These are phyloP conservation scores for Mycosphaerella arachidis DNA, from an alignment of 2,329 filamentous ascomycete species.

Conservation along the genomic window DNA sequence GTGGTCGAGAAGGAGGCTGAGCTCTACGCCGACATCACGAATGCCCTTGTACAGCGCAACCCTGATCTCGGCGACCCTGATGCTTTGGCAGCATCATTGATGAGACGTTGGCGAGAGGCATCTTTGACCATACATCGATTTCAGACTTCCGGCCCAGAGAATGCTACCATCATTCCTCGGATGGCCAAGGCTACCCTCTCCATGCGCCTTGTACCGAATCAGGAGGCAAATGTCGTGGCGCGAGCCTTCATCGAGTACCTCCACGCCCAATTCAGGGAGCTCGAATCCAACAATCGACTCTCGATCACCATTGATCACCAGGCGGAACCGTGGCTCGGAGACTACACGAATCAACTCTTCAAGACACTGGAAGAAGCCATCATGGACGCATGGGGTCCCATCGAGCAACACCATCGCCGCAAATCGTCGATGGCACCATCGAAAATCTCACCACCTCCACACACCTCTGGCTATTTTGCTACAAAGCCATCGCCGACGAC, in stretches of 20 bases:
- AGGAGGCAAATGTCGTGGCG: slow-evolving; percentile 76
- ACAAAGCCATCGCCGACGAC: slow-evolving; percentile 46
- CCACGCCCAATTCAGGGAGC: slow-evolving; percentile 62
- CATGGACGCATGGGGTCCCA: slow-evolving; percentile 73
- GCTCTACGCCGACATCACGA: slow-evolving; percentile 78
- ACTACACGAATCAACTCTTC: slow-evolving; percentile 87
- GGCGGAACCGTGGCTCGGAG: slow-evolving; percentile 85
- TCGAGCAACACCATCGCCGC: slow-evolving; percentile 32
- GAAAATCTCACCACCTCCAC: slow-evolving; percentile 10
- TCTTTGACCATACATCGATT: slow-evolving; percentile 92
- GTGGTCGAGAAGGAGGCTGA: slow-evolving; percentile 70
- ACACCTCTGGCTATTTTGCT: slow-evolving; percentile 19
- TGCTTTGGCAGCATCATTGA: slow-evolving; percentile 75
- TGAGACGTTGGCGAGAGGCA: slow-evolving; percentile 92
- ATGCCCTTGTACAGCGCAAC: slow-evolving; percentile 68
- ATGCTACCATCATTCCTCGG: slow-evolving; percentile 85
- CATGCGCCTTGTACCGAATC: slow-evolving; percentile 86
- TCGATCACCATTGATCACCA: slow-evolving; percentile 83
- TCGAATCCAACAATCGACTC: slow-evolving; percentile 77
- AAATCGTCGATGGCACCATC: slow-evolving; percentile 15
- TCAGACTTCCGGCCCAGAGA: slow-evolving; percentile 81
- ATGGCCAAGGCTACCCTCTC: slow-evolving; percentile 85
- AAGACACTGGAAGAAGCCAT: slow-evolving; percentile 81
- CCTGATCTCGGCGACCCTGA: slow-evolving; percentile 60
- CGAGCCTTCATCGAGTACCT: slow-evolving; percentile 64